Base-by-base conservation (phyloP, 2,329 filamentous ascomycete genomes). In the Fusarium fujikuroi region DNA sequence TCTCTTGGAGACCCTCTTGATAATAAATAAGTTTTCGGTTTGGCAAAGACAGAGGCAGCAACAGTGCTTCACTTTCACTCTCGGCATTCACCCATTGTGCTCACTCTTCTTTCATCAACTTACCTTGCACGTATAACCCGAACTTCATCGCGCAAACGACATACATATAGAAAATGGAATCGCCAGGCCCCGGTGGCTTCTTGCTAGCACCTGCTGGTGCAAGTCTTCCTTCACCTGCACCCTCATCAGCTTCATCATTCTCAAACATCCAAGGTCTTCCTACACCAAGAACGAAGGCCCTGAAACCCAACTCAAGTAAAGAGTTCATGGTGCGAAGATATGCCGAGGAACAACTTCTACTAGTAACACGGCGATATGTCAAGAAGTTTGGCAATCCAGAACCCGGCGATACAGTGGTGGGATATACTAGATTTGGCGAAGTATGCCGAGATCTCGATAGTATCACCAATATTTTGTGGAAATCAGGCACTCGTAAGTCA, bases 391-490 rank as follows among this genome's bases (percentile, higher is more conserved):
- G 85, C 46, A 79, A 82, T 2, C 79, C 83, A 0, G 83, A 86
- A 42, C 83, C 83, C 7, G 83, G 77, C 9, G 87, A 89, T 65
- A 82, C 85, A 18, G 81, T 88, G 5, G 79, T 84, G 5, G 88
- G 88, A 28, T 91, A 90, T 78, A 81, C 85, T 60, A 89, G 83
- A 58, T 93, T 95, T 80, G 86, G 84, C 56, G 92, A 95, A 77
- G 88, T 94, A 9, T 93, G 90, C 60, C 88, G 85, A 63, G 94
- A 97, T 77, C 81, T 97, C 2, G 92, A 95, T 63, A 86, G 87
- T 10, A 80, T 97, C 18, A 83, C 97, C 21, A 92, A 97, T 80
- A 88, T 97, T 12, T 83, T 97, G 9, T 98, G 95, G 95, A 88
- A 94, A 28, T 94, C 92, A 36, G 94, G 93, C 15, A 97, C 95